phyloP scores from a whole-genome alignment of 2,329 filamentous ascomycete species.

The Didymella exigua region DNA sequence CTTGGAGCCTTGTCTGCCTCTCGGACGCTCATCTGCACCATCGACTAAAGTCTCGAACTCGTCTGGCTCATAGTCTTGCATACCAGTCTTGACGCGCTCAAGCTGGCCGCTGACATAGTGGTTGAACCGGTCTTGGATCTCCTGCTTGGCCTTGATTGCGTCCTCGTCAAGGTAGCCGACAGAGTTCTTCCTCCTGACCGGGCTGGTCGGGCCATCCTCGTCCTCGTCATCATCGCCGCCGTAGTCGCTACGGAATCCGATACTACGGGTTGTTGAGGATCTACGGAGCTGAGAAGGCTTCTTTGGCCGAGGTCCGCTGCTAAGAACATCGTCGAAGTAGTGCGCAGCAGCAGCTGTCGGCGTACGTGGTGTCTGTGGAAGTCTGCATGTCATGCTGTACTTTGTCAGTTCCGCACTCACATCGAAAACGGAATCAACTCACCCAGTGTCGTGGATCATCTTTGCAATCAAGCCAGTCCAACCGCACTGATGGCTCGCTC shows the following conservation, averaged over 20 bases:
- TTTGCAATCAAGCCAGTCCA: constrained; percentile 96
- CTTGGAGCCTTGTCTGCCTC: constrained; percentile 15
- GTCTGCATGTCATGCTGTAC: constrained; percentile 35
- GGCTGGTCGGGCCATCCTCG: constrained; percentile 36
- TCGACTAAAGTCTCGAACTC: constrained; percentile 67
- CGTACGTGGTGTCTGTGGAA: constrained; percentile 86
- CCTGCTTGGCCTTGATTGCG: constrained; percentile 48
- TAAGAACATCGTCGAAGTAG: constrained; percentile 94
- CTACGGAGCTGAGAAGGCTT: constrained; percentile 68
- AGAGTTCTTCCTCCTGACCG: constrained; percentile 49
- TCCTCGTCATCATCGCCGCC: constrained; percentile 48
- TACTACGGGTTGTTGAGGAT: constrained; percentile 81
- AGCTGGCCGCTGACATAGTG: constrained; percentile 84
- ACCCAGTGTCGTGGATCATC: constrained; percentile 98
- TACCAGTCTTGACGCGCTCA: constrained; percentile 69
- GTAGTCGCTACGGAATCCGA: constrained; percentile 82
- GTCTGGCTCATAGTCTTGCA: constrained; percentile 61
- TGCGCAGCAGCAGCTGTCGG: constrained; percentile 83
- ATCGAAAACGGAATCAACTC: constrained; percentile 49
- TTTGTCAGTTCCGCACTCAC: constrained; percentile 49
- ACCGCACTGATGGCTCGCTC: constrained; percentile 91
- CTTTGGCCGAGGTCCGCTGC: constrained; percentile 52
- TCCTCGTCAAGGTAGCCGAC: constrained; percentile 61
- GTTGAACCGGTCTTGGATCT: constrained; percentile 67
- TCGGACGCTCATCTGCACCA: constrained; percentile 30